Percentiles rank a stretch among this genome's conserved stretches.
Conservation (phyloP, 495 filamentous ascomycete genomes). For the Neohortaea acidophila region DNA sequence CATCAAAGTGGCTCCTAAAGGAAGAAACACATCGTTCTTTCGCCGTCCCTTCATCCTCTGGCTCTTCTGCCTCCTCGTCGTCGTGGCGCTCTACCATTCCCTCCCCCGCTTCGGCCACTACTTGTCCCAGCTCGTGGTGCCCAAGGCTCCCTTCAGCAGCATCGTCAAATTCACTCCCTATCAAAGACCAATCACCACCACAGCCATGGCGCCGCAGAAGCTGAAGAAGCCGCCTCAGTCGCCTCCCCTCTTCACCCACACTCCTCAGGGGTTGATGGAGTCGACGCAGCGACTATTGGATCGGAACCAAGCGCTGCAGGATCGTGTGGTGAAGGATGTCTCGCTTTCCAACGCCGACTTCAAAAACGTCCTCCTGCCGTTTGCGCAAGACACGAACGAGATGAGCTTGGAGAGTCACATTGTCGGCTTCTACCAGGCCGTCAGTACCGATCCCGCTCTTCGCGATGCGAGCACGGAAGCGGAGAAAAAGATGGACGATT, state of each 20-base stretch:
- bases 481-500: conserved; percentile 52
- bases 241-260: conserved; percentile 75
- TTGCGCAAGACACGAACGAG: conserved; percentile 33
- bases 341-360: conserved; percentile 39
- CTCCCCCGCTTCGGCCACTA: conserved; percentile 48
- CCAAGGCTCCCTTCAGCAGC: conserved; percentile 13
- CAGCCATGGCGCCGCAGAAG: conserved; percentile 51
- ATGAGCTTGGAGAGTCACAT: conserved; percentile 28
- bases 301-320: conserved; percentile 50
- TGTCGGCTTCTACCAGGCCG: conserved; percentile 35
- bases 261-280: conserved; percentile 54
- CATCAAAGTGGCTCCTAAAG: conserved; percentile 3
- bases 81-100: conserved; percentile 62
- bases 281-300: conserved; percentile 65
- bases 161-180: conserved; percentile 12
- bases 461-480: conserved; percentile 52
- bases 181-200: conserved; percentile 39
- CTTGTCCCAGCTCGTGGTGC: conserved; percentile 33
- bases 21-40: conserved; percentile 5
- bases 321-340: conserved; percentile 57
- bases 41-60: conserved; percentile 34
- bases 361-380: conserved; percentile 29
- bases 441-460: conserved; percentile 27
- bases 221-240: conserved; percentile 64
- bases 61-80: conserved; percentile 46